A percentile compares a stretch with the other conserved stretches of the same genome.
Evolutionary conservation across 1,284 basidiomycete genomes (phyloP).

Genomic region (Cryptococcus sp.): DNA sequence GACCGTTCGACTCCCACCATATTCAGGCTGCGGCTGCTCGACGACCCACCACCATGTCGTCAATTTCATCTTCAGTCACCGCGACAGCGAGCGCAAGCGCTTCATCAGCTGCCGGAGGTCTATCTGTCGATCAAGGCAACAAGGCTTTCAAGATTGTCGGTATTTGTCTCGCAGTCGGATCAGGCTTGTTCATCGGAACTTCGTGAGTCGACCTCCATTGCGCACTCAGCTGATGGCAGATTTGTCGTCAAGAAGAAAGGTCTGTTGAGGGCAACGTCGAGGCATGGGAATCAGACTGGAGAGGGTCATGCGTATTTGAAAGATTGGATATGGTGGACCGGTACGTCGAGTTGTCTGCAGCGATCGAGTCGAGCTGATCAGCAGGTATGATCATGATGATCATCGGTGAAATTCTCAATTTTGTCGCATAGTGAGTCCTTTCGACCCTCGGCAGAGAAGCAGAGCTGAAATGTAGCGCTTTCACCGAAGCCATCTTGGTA

Average conservation of each 20-base stretch:
- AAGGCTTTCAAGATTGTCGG: constrained; percentile 51
- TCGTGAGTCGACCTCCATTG: constrained; percentile 52
- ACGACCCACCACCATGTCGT: constrained; percentile 1
- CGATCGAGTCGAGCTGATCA: too few relatives aligned
- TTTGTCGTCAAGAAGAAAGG: constrained; percentile 88
- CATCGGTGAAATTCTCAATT: constrained; percentile 46
- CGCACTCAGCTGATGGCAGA: constrained; percentile 10
- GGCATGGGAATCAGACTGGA: constrained; percentile 60
- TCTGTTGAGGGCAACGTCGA: constrained; percentile 52
- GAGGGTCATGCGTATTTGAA: constrained; percentile 95
- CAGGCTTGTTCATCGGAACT: constrained; percentile 86
- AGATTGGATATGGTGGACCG: constrained; percentile 67
- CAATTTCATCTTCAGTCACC: constrained; percentile 12
- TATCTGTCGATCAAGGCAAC: constrained; percentile 11
- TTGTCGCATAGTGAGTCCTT: constrained; percentile 46
- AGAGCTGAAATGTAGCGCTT: constrained; percentile 22
- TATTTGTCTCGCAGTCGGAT: constrained; percentile 71
- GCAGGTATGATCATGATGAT: constrained; percentile 50
- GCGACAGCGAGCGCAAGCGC: constrained; percentile 8
- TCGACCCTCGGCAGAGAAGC: not conserved
- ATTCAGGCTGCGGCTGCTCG: too few relatives aligned
- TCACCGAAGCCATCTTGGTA: constrained; percentile 40
- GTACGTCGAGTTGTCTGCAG: too few relatives aligned
- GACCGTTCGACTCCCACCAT: too few relatives aligned
- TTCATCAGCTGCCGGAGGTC: not conserved